Evolutionary conservation across 2,329 filamentous ascomycete species (phyloP), one percentile per base, ranked within the genome.

Genomic region (Fusarium verticillioides): DNA sequence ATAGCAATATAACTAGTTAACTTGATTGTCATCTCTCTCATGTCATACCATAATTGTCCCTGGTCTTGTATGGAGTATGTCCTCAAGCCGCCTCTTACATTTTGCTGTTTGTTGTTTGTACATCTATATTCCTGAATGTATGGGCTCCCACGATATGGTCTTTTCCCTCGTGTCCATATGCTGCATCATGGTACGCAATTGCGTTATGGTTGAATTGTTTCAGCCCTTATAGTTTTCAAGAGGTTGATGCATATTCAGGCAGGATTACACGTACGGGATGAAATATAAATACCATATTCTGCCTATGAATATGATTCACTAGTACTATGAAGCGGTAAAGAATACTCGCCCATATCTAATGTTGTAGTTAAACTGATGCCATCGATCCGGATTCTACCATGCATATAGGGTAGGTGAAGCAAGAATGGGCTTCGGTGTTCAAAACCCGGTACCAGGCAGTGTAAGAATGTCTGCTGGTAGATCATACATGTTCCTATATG

Each of bases 231-330:
- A 6, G n/a, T 13, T 21, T 26, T 21, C 18, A 21, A 26, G 9
- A n/a, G n/a, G 5, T 21, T 15, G n/a, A 13, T 10, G 10, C 4
- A 36, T 26, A 10, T 10, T 3, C 12, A 36, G 9, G 8, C 36
- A 13, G 1, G 26, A 23, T 19, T 19, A 50, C 8, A 9, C 19
- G 12, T 23, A 19, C 11, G 19, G 4, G 28, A 12, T 16, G 18
- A 23, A 15, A 13, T 19, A n/a, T 19, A 30, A 9, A 6, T 19
- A 23, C 11, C n/a, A 50, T 12, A 23, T 3, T 8, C 9, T 26
- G 9, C 4, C 3, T 10, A 10, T 7, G 9, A 12, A 23, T 34
- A 34, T 4, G 5, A 6, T 13, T 5, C 18, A 9, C 13, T 4
- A 19, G 9, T 34, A 19, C 9, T 50, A 15, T 10, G 7, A 9